Conservation (phyloP, 768 basidiomycete species). For the Xerocomellus amylosporus region DNA sequence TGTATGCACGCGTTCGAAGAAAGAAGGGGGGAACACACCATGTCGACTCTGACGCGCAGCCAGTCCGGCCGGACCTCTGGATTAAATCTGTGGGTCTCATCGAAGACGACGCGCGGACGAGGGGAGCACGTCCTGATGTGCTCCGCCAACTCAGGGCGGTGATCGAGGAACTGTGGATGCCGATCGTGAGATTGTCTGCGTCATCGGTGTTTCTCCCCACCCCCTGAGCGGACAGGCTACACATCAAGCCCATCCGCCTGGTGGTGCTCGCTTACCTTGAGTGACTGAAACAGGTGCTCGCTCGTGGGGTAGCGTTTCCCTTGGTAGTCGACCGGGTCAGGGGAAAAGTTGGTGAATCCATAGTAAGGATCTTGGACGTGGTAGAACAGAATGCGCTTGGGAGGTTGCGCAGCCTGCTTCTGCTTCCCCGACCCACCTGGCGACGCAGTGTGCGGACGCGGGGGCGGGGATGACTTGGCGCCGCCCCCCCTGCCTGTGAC, state of each 20-base stretch:
- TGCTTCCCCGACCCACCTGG: slow-evolving; percentile 14
- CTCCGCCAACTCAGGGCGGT: slow-evolving; percentile 33
- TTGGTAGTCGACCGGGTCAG: slow-evolving; percentile 39
- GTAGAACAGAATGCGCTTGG: slow-evolving; percentile 33
- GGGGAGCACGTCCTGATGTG: slow-evolving; percentile 35
- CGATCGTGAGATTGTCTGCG: slow-evolving; percentile 14
- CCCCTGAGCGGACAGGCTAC: slow-evolving; percentile 1
- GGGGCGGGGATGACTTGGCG: slow-evolving; percentile 9
- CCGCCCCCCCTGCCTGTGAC: slow-evolving; percentile 5
- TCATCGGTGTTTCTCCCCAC: slow-evolving; percentile 12
- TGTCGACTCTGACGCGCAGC: slow-evolving; percentile 33
- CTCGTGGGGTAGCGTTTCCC: slow-evolving; percentile 43
- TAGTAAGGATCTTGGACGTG: slow-evolving; percentile 34
- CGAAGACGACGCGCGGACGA: slow-evolving; percentile 33
- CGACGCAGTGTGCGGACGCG: slow-evolving; percentile 24
- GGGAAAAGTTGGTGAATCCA: slow-evolving; percentile 45
- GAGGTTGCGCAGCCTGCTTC: slow-evolving; percentile 9
- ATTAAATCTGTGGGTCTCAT: slow-evolving; percentile 36
- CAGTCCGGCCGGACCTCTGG: slow-evolving; percentile 37
- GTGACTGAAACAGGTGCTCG: slow-evolving; percentile 47
- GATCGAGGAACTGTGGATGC: slow-evolving; percentile 32
- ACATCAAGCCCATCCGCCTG: neutral
- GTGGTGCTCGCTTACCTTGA: slow-evolving; percentile 33
- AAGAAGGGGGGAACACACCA: slow-evolving; percentile 20
- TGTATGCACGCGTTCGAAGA: slow-evolving; percentile 15